Conservation (phyloP, 2,329 filamentous ascomycete species). For the Ophiostoma ips region DNA sequence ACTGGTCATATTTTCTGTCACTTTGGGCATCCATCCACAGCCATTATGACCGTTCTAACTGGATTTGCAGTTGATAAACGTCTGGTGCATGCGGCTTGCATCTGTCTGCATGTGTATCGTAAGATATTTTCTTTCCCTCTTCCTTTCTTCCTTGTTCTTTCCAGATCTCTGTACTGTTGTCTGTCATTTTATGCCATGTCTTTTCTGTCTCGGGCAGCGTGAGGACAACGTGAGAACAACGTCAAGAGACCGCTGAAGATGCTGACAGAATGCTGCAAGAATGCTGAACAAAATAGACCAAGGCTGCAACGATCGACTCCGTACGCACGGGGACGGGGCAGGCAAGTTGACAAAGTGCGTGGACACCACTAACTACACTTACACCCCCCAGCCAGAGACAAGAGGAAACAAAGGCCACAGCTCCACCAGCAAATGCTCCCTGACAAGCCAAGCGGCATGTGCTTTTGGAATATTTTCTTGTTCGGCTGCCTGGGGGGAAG, state of each 20-base stretch:
- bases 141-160: background rate
- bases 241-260: background rate
- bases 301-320: background rate
- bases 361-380: background rate
- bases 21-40: background rate
- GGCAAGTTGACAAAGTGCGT: background rate
- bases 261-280: background rate
- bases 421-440: background rate
- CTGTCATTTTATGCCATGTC: background rate
- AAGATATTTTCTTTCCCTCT: background rate
- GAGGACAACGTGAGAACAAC: background rate
- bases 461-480: too few relatives aligned
- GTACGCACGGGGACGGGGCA: too few relatives aligned
- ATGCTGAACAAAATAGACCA: background rate
- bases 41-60: too few relatives aligned
- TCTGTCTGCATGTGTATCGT: background rate
- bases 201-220: background rate
- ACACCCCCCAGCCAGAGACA: background rate
- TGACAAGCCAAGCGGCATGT: slow-evolving; percentile 2
- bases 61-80: too few relatives aligned
- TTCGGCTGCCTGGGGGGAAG: too few relatives aligned
- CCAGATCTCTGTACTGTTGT: background rate
- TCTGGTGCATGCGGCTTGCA: background rate
- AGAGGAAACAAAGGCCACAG: background rate
- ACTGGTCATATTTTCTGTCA: background rate